phyloP scores from a whole-genome alignment of 306 rosid genomes.

The Begonia fuchsioides region DNA sequence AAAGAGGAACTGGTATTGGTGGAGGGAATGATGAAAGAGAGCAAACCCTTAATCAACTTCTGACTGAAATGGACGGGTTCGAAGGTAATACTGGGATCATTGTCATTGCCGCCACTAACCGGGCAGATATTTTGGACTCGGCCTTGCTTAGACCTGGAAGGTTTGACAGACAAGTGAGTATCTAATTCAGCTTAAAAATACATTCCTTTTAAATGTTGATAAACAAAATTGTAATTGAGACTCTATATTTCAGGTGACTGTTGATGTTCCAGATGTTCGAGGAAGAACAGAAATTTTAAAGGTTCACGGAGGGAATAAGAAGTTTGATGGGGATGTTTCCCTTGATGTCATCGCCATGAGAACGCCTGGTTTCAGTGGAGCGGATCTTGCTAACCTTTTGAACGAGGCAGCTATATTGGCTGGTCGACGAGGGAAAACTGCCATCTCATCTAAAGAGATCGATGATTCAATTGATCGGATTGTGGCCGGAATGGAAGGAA shows the following conservation, averaged over 20 bases:
- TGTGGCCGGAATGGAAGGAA: slow-evolving; percentile 80
- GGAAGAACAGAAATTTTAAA: slow-evolving; percentile 67
- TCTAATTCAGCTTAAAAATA: background rate
- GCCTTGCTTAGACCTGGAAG: slow-evolving; percentile 75
- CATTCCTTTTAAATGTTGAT: background rate
- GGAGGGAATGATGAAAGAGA: slow-evolving; percentile 82
- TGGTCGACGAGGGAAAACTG: slow-evolving; percentile 48
- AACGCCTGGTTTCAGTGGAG: slow-evolving; percentile 66
- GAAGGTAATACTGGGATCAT: slow-evolving; percentile 52
- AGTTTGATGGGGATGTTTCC: slow-evolving; percentile 45
- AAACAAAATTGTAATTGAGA: background rate
- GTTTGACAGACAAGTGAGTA: slow-evolving; percentile 57
- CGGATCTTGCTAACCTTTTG: slow-evolving; percentile 69
- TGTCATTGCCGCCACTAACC: slow-evolving; percentile 61
- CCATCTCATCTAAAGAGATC: slow-evolving; percentile 42
- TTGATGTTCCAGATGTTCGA: slow-evolving; percentile 56
- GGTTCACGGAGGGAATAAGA: slow-evolving; percentile 67
- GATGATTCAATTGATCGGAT: slow-evolving; percentile 65
- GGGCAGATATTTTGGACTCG: slow-evolving; percentile 68
- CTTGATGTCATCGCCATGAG: slow-evolving; percentile 46
- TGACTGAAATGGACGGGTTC: slow-evolving; percentile 82
- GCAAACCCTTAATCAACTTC: slow-evolving; percentile 65
- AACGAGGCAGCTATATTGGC: slow-evolving; percentile 80
- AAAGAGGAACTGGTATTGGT: slow-evolving; percentile 80
- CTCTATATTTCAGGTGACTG: slow-evolving; percentile 30